phyloP scores from a whole-genome alignment of 2,329 filamentous ascomycete genomes.

The Leptographium flavum region DNA sequence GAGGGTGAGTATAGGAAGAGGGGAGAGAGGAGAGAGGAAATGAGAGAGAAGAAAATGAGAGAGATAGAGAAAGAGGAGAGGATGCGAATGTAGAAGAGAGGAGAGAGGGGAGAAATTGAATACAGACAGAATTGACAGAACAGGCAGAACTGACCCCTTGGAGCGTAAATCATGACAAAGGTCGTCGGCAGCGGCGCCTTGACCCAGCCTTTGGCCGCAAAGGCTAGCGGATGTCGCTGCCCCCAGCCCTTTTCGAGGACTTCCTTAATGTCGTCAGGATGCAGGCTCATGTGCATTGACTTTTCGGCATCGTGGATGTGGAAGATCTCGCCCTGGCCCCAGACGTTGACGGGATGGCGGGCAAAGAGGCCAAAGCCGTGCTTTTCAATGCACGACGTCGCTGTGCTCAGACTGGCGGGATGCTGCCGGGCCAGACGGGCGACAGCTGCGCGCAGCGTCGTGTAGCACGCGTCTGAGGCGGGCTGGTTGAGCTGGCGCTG shows the following conservation, averaged over 20 bases:
- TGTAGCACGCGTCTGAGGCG: slow-evolving; percentile 37
- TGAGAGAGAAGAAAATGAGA: too few species aligned
- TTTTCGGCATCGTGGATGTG: slow-evolving; percentile 68
- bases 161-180: slow-evolving; percentile 75
- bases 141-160: slow-evolving; percentile 29
- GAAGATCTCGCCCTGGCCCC: slow-evolving; percentile 67
- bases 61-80: too few species aligned
- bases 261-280: slow-evolving; percentile 60
- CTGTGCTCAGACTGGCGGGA: slow-evolving; percentile 39
- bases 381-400: slow-evolving; percentile 68
- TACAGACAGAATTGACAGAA: too few species aligned
- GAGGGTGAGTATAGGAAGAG: too few species aligned
- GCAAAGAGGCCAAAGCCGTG: slow-evolving; percentile 66
- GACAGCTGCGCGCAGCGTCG: slow-evolving; percentile 38
- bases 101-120: too few species aligned
- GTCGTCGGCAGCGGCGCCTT: slow-evolving; percentile 55
- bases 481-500: slow-evolving; percentile 65
- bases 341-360: slow-evolving; percentile 48
- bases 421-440: slow-evolving; percentile 28
- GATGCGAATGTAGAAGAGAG: too few species aligned
- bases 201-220: slow-evolving; percentile 51
- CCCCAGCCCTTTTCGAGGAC: slow-evolving; percentile 69
- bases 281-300: slow-evolving; percentile 66
- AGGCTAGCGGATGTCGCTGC: slow-evolving; percentile 53
- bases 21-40: too few species aligned